Percentiles rank a stretch among this genome's conserved stretches.
phyloP scores from a whole-genome alignment of 176 grass and related monocot genomes.

The Carex myosuroides region DNA sequence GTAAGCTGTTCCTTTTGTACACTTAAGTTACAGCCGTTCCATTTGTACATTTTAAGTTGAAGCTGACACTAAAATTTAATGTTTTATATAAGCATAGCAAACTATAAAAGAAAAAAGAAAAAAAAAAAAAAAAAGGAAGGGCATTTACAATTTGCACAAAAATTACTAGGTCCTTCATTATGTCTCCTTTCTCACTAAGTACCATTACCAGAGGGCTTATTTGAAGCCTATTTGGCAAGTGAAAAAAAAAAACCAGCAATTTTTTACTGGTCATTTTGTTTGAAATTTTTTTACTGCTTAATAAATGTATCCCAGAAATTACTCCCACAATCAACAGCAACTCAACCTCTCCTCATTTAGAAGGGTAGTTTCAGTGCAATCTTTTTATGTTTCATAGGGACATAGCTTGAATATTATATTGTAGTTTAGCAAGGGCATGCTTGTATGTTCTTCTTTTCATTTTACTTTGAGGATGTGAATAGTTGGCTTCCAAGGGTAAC shows the following conservation, averaged over 20 bases:
- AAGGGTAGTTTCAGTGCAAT: neutral
- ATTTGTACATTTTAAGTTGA: neutral
- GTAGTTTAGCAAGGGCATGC: constrained; percentile 1
- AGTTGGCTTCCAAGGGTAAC: constrained; percentile 95
- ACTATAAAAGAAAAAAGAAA: constrained; percentile 7
- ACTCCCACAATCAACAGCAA: neutral
- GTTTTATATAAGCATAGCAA: neutral
- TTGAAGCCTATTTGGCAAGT: neutral
- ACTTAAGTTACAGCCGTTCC: constrained; percentile 49
- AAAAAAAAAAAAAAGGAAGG: neutral
- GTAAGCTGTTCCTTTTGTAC: constrained; percentile 52
- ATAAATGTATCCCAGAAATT: neutral
- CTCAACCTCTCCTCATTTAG: neutral
- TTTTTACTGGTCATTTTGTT: constrained; percentile 1
- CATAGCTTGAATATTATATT: neutral
- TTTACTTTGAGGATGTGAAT: constrained; percentile 58
- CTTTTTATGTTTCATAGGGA: neutral
- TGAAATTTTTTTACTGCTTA: neutral
- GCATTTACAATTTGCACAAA: constrained; percentile 27
- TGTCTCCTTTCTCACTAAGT: neutral
- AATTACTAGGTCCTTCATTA: neutral
- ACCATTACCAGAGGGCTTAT: neutral
- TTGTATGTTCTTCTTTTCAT: neutral
- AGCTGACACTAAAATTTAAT: neutral
- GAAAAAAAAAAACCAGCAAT: neutral